A percentile compares a stretch with the other conserved stretches of the same genome.
Evolutionary conservation across 805 yeast genomes (phyloP).

Genomic region (Barnettozyma siamensis): DNA sequence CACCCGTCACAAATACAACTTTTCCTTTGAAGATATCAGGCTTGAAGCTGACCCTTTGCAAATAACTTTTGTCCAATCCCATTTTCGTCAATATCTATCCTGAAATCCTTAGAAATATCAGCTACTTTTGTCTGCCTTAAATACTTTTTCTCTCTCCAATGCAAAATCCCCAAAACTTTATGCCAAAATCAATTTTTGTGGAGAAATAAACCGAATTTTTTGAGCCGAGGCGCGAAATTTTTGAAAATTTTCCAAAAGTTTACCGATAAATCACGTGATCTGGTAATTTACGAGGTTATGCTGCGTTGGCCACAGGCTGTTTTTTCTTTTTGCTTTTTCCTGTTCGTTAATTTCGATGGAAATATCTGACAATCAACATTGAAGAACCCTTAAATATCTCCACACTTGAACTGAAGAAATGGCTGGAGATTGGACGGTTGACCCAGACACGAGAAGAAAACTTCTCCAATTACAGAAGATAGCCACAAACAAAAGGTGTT

Average conservation of each 20-base stretch:
- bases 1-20: slow-evolving; percentile 90
- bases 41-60: slow-evolving; percentile 35
- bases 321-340: neutral
- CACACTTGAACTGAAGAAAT: too few species aligned
- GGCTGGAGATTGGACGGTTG: slow-evolving; percentile 74
- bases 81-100: too few species aligned
- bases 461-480: slow-evolving; percentile 69
- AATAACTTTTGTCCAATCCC: slow-evolving; percentile 23
- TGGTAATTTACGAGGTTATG: too few species aligned
- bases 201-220: too few species aligned
- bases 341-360: neutral
- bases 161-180: too few species aligned
- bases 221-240: too few species aligned
- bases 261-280: too few species aligned
- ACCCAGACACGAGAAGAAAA: slow-evolving; percentile 86
- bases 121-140: too few species aligned
- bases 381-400: neutral
- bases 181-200: too few species aligned
- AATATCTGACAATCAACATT: neutral
- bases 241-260: too few species aligned
- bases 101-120: too few species aligned
- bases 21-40: slow-evolving; percentile 72
- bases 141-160: too few species aligned
- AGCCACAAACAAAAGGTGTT: slow-evolving; percentile 82
- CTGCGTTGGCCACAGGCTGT: neutral